Evolutionary conservation across 2,329 filamentous ascomycete genomes (phyloP).

Genomic region (Talaromyces sp.): DNA sequence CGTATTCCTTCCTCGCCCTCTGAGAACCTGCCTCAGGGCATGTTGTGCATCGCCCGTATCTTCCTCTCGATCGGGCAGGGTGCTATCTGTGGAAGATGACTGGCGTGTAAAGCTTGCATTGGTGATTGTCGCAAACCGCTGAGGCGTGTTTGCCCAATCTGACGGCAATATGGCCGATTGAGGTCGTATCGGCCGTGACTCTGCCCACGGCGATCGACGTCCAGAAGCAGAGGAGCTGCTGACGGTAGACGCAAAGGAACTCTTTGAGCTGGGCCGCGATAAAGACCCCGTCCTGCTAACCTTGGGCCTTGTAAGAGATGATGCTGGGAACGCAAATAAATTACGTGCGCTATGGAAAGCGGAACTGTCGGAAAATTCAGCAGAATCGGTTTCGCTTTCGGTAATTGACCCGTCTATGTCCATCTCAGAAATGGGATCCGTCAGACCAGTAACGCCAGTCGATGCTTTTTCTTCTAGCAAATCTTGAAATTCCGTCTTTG

Average conservation of each 20-base stretch:
- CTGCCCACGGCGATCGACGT: conserved; percentile 38
- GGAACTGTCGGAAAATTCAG: conserved; percentile 38
- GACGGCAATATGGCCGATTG: conserved; percentile 20
- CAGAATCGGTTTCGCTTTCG: conserved; percentile 39
- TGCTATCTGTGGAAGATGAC: conserved; percentile 23
- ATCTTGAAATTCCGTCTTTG: conserved; percentile 43
- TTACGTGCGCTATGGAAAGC: conserved; percentile 33
- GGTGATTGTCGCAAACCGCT: conserved; percentile 28
- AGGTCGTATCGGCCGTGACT: conserved; percentile 27
- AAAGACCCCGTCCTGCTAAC: conserved; percentile 31
- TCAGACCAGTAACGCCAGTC: conserved; percentile 29
- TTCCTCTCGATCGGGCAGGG: conserved; percentile 25
- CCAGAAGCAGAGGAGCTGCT: conserved; percentile 38
- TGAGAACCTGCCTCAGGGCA: conserved; percentile 43
- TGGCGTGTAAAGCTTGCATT: conserved; percentile 31
- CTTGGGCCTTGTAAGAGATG: conserved; percentile 22
- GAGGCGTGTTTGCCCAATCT: conserved; percentile 31
- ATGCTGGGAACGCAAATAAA: conserved; percentile 37
- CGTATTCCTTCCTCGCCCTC: conserved; percentile 27
- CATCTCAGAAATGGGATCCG: conserved; percentile 33
- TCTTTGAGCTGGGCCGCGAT: conserved; percentile 40
- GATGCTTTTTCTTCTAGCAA: conserved; percentile 17
- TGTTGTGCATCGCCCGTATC: conserved; percentile 42
- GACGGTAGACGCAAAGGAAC: conserved; percentile 40
- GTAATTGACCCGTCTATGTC: conserved; percentile 41